Conservation (phyloP, 495 filamentous ascomycete species). For the Darksidea phi region DNA sequence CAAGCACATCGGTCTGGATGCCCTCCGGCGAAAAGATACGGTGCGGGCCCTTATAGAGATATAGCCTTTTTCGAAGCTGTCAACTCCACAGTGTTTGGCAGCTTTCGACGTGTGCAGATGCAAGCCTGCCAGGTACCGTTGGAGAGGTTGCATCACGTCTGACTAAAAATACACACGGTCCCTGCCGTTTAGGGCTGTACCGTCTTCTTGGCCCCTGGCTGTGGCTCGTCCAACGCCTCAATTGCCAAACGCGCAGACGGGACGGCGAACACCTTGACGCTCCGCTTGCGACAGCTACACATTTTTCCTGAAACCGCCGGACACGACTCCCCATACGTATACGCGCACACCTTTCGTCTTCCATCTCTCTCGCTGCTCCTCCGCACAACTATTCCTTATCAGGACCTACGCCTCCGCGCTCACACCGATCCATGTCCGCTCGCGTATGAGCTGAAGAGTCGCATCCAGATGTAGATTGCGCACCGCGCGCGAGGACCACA, state of each 20-base stretch:
- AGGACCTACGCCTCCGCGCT: too few species aligned
- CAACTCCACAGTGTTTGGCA: too few species aligned
- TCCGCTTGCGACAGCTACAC: conserved; percentile 1
- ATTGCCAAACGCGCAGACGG: conserved; percentile 1
- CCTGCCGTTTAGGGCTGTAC: conserved; percentile 1
- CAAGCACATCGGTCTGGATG: too few species aligned
- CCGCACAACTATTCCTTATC: background rate
- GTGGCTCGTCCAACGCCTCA: background rate
- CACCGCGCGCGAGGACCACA: conserved; percentile 18
- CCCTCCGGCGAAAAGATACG: too few species aligned
- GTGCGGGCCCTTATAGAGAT: too few species aligned
- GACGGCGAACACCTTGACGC: background rate
- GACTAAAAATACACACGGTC: background rate
- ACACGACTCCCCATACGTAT: background rate
- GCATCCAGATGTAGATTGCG: conserved; percentile 31
- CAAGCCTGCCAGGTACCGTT: too few species aligned
- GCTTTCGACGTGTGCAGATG: background rate
- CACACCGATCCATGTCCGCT: background rate
- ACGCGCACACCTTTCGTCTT: background rate
- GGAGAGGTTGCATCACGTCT: too few species aligned
- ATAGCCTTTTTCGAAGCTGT: too few species aligned
- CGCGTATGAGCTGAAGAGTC: conserved; percentile 23
- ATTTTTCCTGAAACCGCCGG: background rate
- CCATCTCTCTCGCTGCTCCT: background rate
- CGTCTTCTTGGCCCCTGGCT: background rate